Evolutionary conservation across 2,329 filamentous ascomycete genomes (phyloP), one percentile per base, ranked within the genome.

Genomic region (Zasmidium angulare): DNA sequence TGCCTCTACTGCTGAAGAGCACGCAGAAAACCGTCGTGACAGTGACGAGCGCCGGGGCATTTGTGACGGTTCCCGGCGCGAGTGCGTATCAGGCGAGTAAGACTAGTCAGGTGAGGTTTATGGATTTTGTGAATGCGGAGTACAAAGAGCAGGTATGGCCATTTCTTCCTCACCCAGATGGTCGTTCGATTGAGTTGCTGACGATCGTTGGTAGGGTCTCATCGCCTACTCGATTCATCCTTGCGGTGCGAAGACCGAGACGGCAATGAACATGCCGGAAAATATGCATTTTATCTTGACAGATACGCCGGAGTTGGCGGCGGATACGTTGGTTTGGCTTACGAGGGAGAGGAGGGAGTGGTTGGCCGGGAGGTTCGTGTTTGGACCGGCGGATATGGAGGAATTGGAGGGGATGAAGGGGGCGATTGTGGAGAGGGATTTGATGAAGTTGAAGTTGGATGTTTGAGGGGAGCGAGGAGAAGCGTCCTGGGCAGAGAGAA

Each of bases 201-300:
- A 46, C 6, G 3, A 6, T 53, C 23, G 11, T 12, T n/a, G 72
- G 11, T 66, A 80, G 49, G 78, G 78, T 0, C 63, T 81, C 1
- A 65, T 82, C 14, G 73, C 74, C 17, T 74, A 74, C 46, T 64
- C 72, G 2, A 53, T 81, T 2, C 78, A 83, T 65, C 81, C 81
- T 0, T 81, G 81, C 2, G 75, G 73, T 14, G 73, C 79, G 1
- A 69, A 67, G 63, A 82, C 81, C 0, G 77, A 79, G 24, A 70
- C 82, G 55, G 72, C 76, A 2, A 7, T 59, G 2, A 50, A 43
- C n/a, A 72, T 78, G 73, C 78, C 78, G 0, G 31, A 70, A 21
- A 36, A 66, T 0, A 50, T 63, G 31, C 68, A 68, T 29, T 31
- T 59, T 2, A 12, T 59, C 23, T 58, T 70, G 52, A 58, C 51